Evolutionary conservation across 2,329 filamentous ascomycete genomes (phyloP).

Genomic region (Epicoccum sorghinum): DNA sequence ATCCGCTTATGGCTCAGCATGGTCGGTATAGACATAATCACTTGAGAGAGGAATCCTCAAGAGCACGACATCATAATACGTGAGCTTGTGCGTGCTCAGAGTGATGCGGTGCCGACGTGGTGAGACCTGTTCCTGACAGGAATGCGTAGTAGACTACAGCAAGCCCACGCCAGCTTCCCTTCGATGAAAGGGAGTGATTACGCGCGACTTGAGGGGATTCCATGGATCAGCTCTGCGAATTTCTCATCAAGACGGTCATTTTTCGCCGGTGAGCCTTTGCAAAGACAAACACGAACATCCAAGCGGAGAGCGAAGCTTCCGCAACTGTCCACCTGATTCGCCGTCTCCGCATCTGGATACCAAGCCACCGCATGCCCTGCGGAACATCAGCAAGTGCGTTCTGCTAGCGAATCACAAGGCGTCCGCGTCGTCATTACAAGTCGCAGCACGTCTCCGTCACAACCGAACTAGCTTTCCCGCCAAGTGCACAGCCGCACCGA

Average conservation of each 20-base stretch:
- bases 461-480: conserved; percentile 14
- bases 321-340: conserved; percentile 6
- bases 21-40: no score
- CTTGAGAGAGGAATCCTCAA: no score
- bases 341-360: conserved; percentile 8
- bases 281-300: conserved; percentile 1
- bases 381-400: conserved; percentile 11
- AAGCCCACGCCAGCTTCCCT: not conserved
- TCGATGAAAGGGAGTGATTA: not conserved
- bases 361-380: conserved; percentile 13
- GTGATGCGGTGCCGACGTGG: no score
- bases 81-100: no score
- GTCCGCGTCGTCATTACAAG: conserved; percentile 8
- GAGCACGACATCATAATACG: no score
- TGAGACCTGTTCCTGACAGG: no score
- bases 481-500: conserved; percentile 20
- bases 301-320: conserved; percentile 3
- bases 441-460: conserved; percentile 9
- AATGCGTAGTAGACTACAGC: not conserved
- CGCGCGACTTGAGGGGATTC: no score
- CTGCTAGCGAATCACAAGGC: conserved; percentile 12
- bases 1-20: not conserved
- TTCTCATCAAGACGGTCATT: not conserved
- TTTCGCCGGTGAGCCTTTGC: conserved; percentile 6
- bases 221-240: not conserved